Evolutionary conservation across 2,329 filamentous ascomycete genomes (phyloP).

Genomic region (Colletotrichum sp.): DNA sequence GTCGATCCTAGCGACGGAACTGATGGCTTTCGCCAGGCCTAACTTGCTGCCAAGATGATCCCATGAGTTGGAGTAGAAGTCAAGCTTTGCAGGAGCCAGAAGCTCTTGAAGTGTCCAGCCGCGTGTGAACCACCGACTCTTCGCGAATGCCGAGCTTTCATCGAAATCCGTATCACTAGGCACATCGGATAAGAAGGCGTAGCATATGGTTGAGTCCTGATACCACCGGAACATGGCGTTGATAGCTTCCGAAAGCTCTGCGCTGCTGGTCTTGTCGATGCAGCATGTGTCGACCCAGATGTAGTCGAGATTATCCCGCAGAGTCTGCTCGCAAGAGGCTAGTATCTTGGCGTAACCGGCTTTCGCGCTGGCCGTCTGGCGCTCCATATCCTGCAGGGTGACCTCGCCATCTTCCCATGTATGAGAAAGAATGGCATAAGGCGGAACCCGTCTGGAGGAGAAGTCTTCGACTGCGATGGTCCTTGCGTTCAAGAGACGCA

Average conservation of each 20-base stretch:
- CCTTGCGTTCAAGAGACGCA: constrained; percentile 30
- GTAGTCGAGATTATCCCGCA: background rate
- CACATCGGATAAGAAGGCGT: constrained; percentile 9
- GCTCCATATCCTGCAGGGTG: constrained; percentile 27
- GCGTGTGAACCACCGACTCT: background rate
- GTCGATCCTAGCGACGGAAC: background rate
- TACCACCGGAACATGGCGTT: constrained; percentile 18
- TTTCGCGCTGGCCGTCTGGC: background rate
- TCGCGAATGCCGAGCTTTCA: background rate
- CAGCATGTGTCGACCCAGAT: constrained; percentile 22
- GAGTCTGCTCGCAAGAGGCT: constrained; percentile 21
- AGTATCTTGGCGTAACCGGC: constrained; percentile 27
- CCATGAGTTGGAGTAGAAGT: constrained; percentile 19
- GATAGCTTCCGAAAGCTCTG: constrained; percentile 13
- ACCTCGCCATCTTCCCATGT: constrained; percentile 37
- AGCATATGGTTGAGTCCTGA: background rate
- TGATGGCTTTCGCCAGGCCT: background rate
- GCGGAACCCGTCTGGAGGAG: constrained; percentile 5
- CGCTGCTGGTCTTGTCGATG: constrained; percentile 18
- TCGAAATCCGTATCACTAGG: background rate
- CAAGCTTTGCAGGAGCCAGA: constrained; percentile 23
- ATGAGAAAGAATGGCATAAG: constrained; percentile 41
- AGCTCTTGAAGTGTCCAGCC: constrained; percentile 30
- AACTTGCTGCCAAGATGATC: background rate
- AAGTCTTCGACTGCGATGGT: constrained; percentile 25